Conservation (phyloP, 768 basidiomycete genomes). For the Ramaria rubella region DNA sequence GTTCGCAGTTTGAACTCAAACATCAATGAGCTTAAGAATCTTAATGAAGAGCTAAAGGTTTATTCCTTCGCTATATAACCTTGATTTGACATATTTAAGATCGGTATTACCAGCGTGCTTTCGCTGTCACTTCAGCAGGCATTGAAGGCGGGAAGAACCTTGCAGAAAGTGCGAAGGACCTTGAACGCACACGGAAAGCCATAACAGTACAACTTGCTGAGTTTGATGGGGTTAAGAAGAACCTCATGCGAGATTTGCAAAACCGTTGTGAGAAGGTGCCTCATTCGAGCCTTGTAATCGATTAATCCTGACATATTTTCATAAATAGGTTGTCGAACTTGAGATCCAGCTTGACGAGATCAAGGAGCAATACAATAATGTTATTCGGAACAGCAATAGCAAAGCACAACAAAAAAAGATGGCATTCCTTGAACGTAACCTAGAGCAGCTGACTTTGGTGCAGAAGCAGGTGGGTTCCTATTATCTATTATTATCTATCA, state of each 20-base stretch:
- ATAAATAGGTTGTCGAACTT: conserved; percentile 87
- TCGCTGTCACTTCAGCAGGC: conserved; percentile 93
- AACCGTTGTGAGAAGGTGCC: conserved; percentile 97
- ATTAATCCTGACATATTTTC: conserved; percentile 10
- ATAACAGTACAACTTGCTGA: conserved; percentile 98
- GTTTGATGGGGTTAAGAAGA: conserved; percentile 98
- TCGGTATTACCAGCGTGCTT: conserved; percentile 64
- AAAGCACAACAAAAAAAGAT: conserved; percentile 99
- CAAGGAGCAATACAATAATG: conserved; percentile 98
- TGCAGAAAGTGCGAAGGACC: conserved; percentile 93
- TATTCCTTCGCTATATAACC: conserved; percentile 2
- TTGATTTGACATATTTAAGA: conserved; percentile 10
- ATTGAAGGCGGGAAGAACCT: conserved; percentile 96
- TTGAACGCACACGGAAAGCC: conserved; percentile 92
- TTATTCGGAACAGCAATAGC: conserved; percentile 96
- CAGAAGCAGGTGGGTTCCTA: conserved; percentile 79
- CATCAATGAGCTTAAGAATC: conserved; percentile 88
- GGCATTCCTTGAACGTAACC: conserved; percentile 94
- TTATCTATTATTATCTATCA: not conserved
- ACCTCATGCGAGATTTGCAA: conserved; percentile 95
- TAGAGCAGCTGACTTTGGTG: conserved; percentile 90
- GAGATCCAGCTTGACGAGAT: conserved; percentile 99
- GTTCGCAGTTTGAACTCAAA: conserved; percentile 76
- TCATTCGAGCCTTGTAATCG: not conserved
- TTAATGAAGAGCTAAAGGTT: conserved; percentile 98